Evolutionary conservation across 1,284 basidiomycete species (phyloP).

Genomic region (Leccinum griseonigrum): DNA sequence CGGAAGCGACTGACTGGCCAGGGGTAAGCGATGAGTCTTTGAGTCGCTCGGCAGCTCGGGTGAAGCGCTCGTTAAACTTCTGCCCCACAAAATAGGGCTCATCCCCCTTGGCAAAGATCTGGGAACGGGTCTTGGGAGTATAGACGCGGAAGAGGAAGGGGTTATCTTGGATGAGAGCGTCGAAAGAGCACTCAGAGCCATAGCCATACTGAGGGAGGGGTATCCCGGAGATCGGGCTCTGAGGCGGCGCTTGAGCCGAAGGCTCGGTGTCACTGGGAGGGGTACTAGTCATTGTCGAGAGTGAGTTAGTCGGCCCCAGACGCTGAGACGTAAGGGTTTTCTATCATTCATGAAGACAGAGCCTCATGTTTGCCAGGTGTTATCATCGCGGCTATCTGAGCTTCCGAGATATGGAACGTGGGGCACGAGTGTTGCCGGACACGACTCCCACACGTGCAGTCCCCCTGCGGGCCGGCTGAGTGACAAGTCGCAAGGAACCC

Average conservation of each 20-base stretch:
- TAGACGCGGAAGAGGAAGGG: constrained; percentile 76
- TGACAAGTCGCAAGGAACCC: neutral
- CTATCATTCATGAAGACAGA: constrained; percentile 18
- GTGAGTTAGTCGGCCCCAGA: constrained; percentile 10
- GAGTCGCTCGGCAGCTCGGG: constrained; percentile 40
- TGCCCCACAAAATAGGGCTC: constrained; percentile 65
- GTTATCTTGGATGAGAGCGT: constrained; percentile 57
- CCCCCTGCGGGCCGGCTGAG: neutral
- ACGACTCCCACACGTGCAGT: constrained; percentile 26
- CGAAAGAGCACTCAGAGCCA: constrained; percentile 58
- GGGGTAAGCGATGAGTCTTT: constrained; percentile 22
- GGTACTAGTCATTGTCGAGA: constrained; percentile 25
- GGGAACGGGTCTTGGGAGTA: constrained; percentile 60
- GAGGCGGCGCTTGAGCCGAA: constrained; percentile 16
- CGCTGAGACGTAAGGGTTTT: constrained; percentile 22
- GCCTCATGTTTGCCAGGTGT: constrained; percentile 35
- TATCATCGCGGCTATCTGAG: constrained; percentile 25
- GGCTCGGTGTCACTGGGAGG: constrained; percentile 14
- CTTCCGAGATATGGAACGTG: constrained; percentile 19
- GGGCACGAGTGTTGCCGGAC: constrained; percentile 8
- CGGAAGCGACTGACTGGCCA: constrained; percentile 34
- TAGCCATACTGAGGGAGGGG: constrained; percentile 71
- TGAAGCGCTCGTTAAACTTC: constrained; percentile 53
- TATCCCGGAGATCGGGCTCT: constrained; percentile 23
- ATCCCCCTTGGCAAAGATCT: constrained; percentile 44